Conservation (phyloP, 2,329 filamentous ascomycete genomes). For the Setomelanomma holmii region DNA sequence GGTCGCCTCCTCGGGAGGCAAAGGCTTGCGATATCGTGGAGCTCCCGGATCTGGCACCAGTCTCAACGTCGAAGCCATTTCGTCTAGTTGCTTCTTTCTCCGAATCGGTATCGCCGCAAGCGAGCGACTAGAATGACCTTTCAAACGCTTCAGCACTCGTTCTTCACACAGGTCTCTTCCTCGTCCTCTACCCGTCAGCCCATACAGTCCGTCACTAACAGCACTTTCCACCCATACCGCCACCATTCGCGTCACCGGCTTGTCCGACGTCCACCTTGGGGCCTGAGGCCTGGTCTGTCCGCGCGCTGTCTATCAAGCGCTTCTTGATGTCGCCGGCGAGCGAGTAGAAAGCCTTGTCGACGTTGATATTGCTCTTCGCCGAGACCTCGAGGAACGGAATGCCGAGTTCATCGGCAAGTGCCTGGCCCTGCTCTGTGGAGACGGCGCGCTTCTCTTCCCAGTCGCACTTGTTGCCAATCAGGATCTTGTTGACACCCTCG, state of each 20-base stretch:
- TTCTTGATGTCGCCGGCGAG: constrained; percentile 98
- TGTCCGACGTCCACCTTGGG: constrained; percentile 45
- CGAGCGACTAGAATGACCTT: background rate
- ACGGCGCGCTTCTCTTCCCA: constrained; percentile 99
- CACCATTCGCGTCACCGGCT: constrained; percentile 27
- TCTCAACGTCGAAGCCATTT: background rate
- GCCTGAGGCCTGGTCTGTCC: constrained; percentile 64
- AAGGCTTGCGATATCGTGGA: background rate
- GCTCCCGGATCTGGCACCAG: background rate
- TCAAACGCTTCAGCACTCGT: too few relatives aligned
- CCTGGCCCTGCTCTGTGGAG: constrained; percentile 90
- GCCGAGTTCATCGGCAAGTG: constrained; percentile 91
- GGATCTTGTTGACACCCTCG: constrained; percentile 99
- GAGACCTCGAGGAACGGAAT: constrained; percentile 99
- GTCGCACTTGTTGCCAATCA: constrained; percentile 99
- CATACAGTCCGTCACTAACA: constrained; percentile 40
- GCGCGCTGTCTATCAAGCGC: constrained; percentile 89
- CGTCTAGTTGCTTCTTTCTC: background rate
- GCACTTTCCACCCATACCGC: constrained; percentile 48
- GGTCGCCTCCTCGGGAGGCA: constrained; percentile 1
- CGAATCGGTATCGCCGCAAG: background rate
- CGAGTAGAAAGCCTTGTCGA: constrained; percentile 97
- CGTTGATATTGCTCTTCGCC: constrained; percentile 99
- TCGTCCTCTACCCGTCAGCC: too few relatives aligned
- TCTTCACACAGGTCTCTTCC: too few relatives aligned